Evolutionary conservation across 495 filamentous ascomycete genomes (phyloP).

Genomic region (Lasiosphaeria miniovina): DNA sequence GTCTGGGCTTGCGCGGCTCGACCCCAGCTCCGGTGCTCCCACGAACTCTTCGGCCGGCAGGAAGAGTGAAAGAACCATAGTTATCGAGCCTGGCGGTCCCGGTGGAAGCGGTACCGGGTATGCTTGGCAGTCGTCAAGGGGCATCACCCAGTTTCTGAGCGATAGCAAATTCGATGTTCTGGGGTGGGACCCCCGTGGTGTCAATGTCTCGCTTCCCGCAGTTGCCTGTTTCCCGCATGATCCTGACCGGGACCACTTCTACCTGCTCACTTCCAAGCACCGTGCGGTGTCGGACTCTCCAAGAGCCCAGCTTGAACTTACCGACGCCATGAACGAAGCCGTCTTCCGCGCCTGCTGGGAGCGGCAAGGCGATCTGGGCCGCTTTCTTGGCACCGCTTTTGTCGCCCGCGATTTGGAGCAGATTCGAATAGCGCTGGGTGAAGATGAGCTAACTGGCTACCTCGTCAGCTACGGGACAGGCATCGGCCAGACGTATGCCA

Average conservation of each 20-base stretch:
- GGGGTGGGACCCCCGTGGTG: slow-evolving; percentile 56
- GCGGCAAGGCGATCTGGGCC: slow-evolving; percentile 40
- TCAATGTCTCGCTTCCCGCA: slow-evolving; percentile 49
- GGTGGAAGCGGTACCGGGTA: slow-evolving; percentile 45
- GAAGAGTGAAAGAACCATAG: slow-evolving; percentile 46
- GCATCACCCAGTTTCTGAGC: slow-evolving; percentile 37
- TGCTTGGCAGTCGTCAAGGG: slow-evolving; percentile 34
- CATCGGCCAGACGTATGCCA: slow-evolving; percentile 57
- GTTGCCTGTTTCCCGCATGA: slow-evolving; percentile 49
- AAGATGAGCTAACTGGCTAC: slow-evolving; percentile 56
- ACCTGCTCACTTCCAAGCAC: slow-evolving; percentile 36
- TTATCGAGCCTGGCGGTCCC: slow-evolving; percentile 47
- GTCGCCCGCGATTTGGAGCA: slow-evolving; percentile 50
- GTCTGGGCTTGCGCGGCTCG: slow-evolving; percentile 31
- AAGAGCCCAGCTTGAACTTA: slow-evolving; percentile 34
- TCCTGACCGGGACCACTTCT: slow-evolving; percentile 42
- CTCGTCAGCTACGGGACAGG: slow-evolving; percentile 69
- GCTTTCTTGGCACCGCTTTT: slow-evolving; percentile 42
- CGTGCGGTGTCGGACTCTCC: slow-evolving; percentile 33
- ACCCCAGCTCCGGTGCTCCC: slow-evolving; percentile 32
- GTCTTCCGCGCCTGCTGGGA: slow-evolving; percentile 43
- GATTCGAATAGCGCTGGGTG: slow-evolving; percentile 47
- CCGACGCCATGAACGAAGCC: slow-evolving; percentile 41
- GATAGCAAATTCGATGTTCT: slow-evolving; percentile 47
- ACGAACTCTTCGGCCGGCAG: slow-evolving; percentile 16